These are phyloP conservation scores for Nosema muscidifuracis DNA, from an alignment of 371 early-diverging fungal species.

Conservation along the genomic window DNA sequence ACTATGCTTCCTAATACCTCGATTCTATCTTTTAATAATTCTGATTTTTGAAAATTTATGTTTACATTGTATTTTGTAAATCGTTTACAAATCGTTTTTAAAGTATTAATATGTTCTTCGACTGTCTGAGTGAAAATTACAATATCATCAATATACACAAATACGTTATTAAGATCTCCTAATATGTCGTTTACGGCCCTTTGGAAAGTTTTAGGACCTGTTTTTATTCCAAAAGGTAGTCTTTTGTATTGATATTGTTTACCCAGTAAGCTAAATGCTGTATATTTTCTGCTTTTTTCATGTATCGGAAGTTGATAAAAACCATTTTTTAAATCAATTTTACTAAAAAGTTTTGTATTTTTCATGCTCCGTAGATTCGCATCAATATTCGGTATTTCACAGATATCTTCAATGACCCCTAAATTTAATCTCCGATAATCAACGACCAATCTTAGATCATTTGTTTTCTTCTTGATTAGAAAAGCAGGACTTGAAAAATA, in stretches of 20 bases:
- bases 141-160: conserved; percentile 64
- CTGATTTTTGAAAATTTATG: conserved; percentile 63
- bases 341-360: conserved; percentile 25
- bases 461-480: conserved; percentile 22
- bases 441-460: conserved; percentile 22
- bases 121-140: conserved; percentile 55
- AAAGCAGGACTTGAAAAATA: conserved; percentile 14
- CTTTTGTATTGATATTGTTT: conserved; percentile 6
- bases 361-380: conserved; percentile 36
- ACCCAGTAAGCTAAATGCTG: neutral
- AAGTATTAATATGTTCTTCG: conserved; percentile 60
- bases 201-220: conserved; percentile 21
- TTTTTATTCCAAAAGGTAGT: conserved; percentile 24
- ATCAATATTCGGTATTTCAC: conserved; percentile 6
- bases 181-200: neutral
- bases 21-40: conserved; percentile 46
- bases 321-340: conserved; percentile 8
- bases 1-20: conserved; percentile 62
- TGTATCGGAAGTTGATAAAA: neutral
- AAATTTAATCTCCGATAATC: conserved; percentile 28
- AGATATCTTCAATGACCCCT: neutral
- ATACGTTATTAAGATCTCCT: conserved; percentile 5
- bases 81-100: conserved; percentile 55
- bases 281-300: neutral
- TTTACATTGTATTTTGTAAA: conserved; percentile 54